A percentile compares a stretch with the other conserved stretches of the same genome.
phyloP scores from a whole-genome alignment of 225 moss, liverwort and hornwort species.

The Takakia lepidozioides region DNA sequence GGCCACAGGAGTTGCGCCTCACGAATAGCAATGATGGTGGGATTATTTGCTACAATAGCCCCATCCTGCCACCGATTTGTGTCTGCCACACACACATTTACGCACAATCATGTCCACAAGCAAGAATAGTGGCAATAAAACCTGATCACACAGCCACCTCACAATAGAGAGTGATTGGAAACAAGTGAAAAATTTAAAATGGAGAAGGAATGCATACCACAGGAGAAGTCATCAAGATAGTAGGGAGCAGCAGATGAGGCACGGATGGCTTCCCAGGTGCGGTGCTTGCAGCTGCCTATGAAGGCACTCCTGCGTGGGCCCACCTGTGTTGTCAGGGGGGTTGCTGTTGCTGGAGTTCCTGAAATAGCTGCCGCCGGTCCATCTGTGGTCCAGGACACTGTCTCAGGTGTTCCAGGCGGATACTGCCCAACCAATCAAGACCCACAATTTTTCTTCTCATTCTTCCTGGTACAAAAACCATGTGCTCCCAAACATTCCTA shows the following conservation, averaged over 20 bases:
- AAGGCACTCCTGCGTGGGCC: constrained; percentile 78
- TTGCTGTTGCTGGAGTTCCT: constrained; percentile 78
- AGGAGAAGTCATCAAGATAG: constrained; percentile 96
- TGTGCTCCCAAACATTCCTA: no score
- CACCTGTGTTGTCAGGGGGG: constrained; percentile 64
- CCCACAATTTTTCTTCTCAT: constrained; percentile 4
- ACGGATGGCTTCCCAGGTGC: constrained; percentile 97
- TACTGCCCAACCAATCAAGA: constrained; percentile 47
- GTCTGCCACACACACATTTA: no score
- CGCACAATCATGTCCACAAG: no score
- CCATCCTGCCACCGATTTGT: constrained; percentile 99
- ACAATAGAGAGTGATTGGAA: not conserved
- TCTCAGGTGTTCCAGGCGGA: constrained; percentile 96
- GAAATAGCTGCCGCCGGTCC: constrained; percentile 75
- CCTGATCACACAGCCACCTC: no score
- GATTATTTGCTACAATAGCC: constrained; percentile 97
- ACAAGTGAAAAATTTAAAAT: not conserved
- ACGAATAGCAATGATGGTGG: constrained; percentile 91
- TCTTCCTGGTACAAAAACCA: no score
- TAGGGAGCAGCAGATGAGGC: constrained; percentile 99
- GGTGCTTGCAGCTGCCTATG: constrained; percentile 95
- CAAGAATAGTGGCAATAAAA: no score
- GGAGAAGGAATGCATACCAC: constrained; percentile 35
- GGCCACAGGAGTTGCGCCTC: constrained; percentile 99
- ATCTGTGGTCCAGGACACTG: constrained; percentile 82